These are phyloP conservation scores for Phytophthora pistaciae DNA, from an alignment of 352 stramenopile species.

Conservation along the genomic window DNA sequence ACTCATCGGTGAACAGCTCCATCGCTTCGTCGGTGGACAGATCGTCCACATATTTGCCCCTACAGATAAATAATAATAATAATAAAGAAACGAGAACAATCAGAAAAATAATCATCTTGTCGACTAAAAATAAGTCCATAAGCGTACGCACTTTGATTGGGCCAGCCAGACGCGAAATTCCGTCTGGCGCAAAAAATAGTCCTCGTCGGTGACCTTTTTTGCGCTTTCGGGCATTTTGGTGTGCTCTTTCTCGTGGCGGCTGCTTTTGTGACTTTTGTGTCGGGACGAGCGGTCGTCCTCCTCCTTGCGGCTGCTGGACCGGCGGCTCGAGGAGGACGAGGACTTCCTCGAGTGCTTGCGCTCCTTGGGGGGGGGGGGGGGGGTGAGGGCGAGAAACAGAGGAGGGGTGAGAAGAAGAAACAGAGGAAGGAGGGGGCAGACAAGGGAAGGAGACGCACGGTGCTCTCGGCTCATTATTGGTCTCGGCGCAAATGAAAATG, in stretches of 20 bases:
- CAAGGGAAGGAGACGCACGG: background rate
- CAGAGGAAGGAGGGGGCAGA: background rate
- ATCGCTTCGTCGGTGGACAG: constrained; percentile 66
- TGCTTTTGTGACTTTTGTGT: constrained; percentile 32
- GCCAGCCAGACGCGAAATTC: constrained; percentile 85
- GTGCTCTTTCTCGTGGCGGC: background rate
- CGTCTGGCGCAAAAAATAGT: constrained; percentile 73
- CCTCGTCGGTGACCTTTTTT: constrained; percentile 52
- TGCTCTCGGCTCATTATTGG: background rate
- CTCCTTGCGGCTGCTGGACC: constrained; percentile 31
- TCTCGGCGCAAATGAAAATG: background rate
- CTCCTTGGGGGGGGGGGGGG: no score
- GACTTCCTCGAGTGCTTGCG: constrained; percentile 30
- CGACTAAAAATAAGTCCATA: background rate
- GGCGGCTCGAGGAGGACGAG: constrained; percentile 18
- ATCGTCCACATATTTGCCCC: constrained; percentile 77
- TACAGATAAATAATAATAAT: constrained; percentile 19
- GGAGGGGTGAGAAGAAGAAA: background rate
- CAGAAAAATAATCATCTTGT: background rate
- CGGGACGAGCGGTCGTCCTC: constrained; percentile 40
- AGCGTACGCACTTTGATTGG: constrained; percentile 47
- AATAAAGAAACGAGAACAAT: background rate
- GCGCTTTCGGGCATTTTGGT: constrained; percentile 37
- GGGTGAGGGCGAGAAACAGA: no score
- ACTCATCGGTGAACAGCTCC: constrained; percentile 63